Evolutionary conservation across 257 asterid species (phyloP).

Genomic region (Apocynum venetum): DNA sequence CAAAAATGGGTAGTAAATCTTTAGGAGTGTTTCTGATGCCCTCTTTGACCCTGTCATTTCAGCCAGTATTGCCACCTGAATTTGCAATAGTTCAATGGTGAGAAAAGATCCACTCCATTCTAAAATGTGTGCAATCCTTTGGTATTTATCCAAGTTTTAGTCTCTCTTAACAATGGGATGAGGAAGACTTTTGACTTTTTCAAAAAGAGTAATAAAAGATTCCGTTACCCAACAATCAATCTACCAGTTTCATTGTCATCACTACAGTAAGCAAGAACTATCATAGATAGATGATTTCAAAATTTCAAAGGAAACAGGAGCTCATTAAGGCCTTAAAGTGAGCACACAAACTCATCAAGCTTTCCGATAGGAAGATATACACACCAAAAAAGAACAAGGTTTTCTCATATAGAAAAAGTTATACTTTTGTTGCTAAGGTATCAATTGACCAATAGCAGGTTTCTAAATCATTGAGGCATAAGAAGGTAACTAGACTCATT

Average conservation of each 20-base stretch:
- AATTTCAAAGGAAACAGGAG: not conserved
- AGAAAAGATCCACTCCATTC: too few species aligned
- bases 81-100: slow-evolving; percentile 2
- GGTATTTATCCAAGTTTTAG: not conserved
- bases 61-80: slow-evolving; percentile 63
- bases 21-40: slow-evolving; percentile 59
- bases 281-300: not conserved
- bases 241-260: not conserved
- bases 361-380: not conserved
- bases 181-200: not conserved
- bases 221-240: not conserved
- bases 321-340: not conserved
- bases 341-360: not conserved
- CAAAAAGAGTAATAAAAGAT: not conserved
- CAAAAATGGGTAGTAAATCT: slow-evolving; percentile 61
- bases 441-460: not conserved
- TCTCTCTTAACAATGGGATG: not conserved
- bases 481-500: not conserved
- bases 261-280: not conserved
- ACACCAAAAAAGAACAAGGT: not conserved
- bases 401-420: too few species aligned
- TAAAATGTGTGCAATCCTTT: not conserved
- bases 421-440: not conserved
- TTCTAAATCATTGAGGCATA: not conserved
- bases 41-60: slow-evolving; percentile 56